These are phyloP conservation scores for Leptodermis oblonga DNA, from an alignment of 257 asterid genomes.

Conservation along the genomic window DNA sequence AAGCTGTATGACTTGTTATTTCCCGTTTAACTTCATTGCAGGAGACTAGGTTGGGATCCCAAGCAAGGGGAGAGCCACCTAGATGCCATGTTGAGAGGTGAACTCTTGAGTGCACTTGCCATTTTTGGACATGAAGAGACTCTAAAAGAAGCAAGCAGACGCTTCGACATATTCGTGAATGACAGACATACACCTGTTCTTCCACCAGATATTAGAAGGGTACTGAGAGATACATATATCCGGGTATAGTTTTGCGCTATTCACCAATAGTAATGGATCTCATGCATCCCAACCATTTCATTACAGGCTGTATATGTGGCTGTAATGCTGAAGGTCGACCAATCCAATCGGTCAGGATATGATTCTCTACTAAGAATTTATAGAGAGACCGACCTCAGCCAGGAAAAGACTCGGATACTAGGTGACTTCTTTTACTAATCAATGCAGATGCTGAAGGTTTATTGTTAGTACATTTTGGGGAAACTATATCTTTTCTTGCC, in stretches of 20 bases:
- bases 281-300: background rate
- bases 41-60: constrained; percentile 98
- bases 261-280: background rate
- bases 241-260: background rate
- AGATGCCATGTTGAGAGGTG: constrained; percentile 93
- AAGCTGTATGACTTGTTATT: background rate
- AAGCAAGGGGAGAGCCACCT: constrained; percentile 89
- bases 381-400: constrained; percentile 92
- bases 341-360: constrained; percentile 68
- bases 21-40: constrained; percentile 28
- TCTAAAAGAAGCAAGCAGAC: constrained; percentile 64
- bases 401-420: constrained; percentile 86
- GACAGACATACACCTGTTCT: constrained; percentile 67
- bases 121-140: constrained; percentile 67
- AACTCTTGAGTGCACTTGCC: constrained; percentile 68
- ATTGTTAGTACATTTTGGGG: constrained; percentile 9
- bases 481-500: constrained; percentile 19
- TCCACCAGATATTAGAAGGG: constrained; percentile 96
- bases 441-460: background rate
- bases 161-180: constrained; percentile 60
- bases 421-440: constrained; percentile 31
- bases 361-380: constrained; percentile 75
- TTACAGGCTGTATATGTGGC: constrained; percentile 86
- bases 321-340: constrained; percentile 51
- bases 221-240: constrained; percentile 13